Conservation (phyloP, 2,329 filamentous ascomycete species). For the Claviceps sorghi region DNA sequence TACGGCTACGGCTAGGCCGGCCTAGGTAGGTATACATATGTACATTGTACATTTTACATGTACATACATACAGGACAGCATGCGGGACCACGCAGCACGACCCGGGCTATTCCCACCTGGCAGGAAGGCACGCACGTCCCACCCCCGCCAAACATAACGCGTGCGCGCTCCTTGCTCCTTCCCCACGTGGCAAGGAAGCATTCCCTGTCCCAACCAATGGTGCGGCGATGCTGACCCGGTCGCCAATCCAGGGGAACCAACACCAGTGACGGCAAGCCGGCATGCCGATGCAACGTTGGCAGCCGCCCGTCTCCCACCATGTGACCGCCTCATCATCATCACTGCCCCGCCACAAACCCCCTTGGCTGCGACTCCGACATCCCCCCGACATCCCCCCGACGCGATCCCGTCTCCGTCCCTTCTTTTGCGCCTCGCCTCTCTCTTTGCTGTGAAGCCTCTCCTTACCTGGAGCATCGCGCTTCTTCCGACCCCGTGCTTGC, state of each 20-base stretch:
- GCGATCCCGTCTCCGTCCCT: neutral
- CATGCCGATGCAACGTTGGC: neutral
- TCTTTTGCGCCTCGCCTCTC: neutral
- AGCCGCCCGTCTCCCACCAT: neutral
- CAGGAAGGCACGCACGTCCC: no score
- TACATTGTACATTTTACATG: no score
- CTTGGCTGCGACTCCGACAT: neutral
- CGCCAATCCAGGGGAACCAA: neutral
- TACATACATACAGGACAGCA: no score
- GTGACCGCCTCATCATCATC: neutral
- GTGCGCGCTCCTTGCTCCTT: no score
- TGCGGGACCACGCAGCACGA: neutral
- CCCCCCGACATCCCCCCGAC: neutral
- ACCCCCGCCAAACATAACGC: neutral
- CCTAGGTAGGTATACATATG: no score
- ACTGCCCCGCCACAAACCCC: neutral
- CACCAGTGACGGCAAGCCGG: no score
- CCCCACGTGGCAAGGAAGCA: neutral
- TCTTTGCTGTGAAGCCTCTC: neutral
- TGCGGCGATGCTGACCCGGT: no score
- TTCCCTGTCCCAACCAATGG: no score
- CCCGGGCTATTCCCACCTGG: neutral
- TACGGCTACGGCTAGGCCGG: no score
- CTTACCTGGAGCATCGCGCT: neutral
- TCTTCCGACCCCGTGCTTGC: neutral